These are phyloP conservation scores for Malania oleifera DNA, from an alignment of 164 flowering plant genomes.

Conservation along the genomic window DNA sequence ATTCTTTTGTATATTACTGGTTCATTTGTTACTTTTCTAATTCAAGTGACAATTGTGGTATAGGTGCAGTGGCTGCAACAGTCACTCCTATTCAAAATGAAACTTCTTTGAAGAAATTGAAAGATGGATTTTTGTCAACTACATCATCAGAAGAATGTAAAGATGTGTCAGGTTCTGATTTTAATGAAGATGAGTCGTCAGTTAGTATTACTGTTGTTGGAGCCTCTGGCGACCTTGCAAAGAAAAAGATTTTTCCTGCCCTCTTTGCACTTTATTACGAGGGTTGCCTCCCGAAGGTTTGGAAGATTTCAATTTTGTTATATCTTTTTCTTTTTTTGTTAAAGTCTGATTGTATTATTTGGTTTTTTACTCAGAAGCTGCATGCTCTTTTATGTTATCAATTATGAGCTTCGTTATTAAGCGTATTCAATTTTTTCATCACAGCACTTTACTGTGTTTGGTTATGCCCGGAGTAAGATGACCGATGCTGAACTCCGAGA, in stretches of 20 bases:
- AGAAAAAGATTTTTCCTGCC: constrained; percentile 95
- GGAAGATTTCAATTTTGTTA: background rate
- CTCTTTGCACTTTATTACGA: constrained; percentile 88
- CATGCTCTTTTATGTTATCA: background rate
- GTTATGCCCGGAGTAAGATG: constrained; percentile 97
- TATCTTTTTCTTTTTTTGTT: background rate
- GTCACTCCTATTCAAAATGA: constrained; percentile 28
- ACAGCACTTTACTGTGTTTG: constrained; percentile 86
- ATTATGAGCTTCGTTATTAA: background rate
- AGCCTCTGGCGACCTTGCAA: constrained; percentile 98
- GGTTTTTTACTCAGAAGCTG: background rate
- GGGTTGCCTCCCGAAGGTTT: constrained; percentile 74
- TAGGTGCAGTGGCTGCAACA: constrained; percentile 43
- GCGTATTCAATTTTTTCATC: background rate
- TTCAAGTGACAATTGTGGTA: constrained; percentile 8
- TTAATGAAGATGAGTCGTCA: constrained; percentile 33
- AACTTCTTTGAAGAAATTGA: constrained; percentile 31
- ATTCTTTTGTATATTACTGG: too few species aligned
- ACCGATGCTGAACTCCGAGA: constrained; percentile 80
- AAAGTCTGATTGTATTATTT: background rate
- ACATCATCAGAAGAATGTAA: constrained; percentile 29
- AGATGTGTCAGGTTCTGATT: constrained; percentile 21
- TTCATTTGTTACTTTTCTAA: background rate
- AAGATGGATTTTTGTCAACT: constrained; percentile 29
- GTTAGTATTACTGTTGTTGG: constrained; percentile 91